Percentiles rank a stretch among this genome's conserved stretches.
Conservation (phyloP, 1,284 basidiomycete genomes). For the Megacollybia platyphylla region DNA sequence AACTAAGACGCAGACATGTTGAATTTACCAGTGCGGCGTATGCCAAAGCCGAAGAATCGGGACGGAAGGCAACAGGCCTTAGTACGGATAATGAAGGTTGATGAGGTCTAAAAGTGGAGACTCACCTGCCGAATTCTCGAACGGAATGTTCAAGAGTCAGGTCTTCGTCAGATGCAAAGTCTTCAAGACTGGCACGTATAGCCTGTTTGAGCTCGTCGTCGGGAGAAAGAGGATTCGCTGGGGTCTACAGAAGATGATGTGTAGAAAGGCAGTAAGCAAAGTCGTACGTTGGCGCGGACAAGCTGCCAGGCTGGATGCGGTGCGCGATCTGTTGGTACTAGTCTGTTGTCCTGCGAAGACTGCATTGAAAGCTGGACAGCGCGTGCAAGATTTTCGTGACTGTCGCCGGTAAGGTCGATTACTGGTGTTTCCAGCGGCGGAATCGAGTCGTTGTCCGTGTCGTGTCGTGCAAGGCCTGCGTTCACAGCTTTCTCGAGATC, state of each 20-base stretch:
- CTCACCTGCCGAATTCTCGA: constrained; percentile 47
- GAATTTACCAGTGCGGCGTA: constrained; percentile 40
- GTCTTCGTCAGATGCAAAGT: constrained; percentile 25
- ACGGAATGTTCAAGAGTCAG: constrained; percentile 34
- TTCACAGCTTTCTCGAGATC: constrained; percentile 48
- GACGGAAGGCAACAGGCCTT: constrained; percentile 56
- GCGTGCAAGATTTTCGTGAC: constrained; percentile 26
- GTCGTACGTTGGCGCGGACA: constrained; percentile 47
- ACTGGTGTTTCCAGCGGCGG: constrained; percentile 13
- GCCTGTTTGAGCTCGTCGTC: constrained; percentile 11
- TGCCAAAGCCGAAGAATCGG: constrained; percentile 31
- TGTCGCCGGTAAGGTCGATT: constrained; percentile 9
- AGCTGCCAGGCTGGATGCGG: constrained; percentile 56
- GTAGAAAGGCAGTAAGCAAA: constrained; percentile 1
- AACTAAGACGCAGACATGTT: constrained; percentile 1
- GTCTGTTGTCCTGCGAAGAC: constrained; percentile 20
- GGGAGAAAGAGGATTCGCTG: constrained; percentile 4
- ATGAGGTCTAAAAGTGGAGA: constrained; percentile 4
- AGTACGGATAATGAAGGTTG: constrained; percentile 2
- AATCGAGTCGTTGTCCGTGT: constrained; percentile 14
- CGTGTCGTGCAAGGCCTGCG: constrained; percentile 46
- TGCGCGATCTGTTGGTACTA: constrained; percentile 45
- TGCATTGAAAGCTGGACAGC: constrained; percentile 42
- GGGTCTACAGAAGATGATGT: neutral
- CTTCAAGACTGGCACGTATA: constrained; percentile 16